phyloP scores from a whole-genome alignment of 1,139 yeast species.

The Blastobotrys arbuscula region DNA sequence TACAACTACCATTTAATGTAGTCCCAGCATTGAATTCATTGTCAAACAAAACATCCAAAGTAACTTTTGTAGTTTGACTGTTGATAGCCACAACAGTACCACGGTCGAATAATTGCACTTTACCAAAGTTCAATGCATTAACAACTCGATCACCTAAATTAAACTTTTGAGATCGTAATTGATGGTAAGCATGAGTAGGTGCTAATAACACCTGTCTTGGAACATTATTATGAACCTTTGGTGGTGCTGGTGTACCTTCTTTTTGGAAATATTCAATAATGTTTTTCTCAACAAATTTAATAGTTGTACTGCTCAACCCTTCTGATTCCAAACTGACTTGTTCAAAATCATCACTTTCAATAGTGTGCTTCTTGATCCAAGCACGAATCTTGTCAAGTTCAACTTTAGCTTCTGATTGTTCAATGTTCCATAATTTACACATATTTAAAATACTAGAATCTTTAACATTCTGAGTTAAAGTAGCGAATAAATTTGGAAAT shows the following conservation, averaged over 20 bases:
- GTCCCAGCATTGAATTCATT: constrained; percentile 77
- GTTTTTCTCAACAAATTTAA: constrained; percentile 61
- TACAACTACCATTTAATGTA: constrained; percentile 69
- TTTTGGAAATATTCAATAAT: constrained; percentile 41
- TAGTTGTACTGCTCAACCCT: constrained; percentile 62
- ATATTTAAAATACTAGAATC: constrained; percentile 40
- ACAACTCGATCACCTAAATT: constrained; percentile 85
- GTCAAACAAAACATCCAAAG: constrained; percentile 78
- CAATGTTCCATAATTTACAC: constrained; percentile 39
- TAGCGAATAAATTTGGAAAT: constrained; percentile 58
- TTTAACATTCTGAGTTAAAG: constrained; percentile 30
- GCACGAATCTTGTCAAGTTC: constrained; percentile 34
- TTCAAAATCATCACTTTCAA: constrained; percentile 47
- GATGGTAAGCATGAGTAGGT: constrained; percentile 67
- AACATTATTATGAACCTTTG: constrained; percentile 49
- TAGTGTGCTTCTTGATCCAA: constrained; percentile 42
- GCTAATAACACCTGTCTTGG: constrained; percentile 80
- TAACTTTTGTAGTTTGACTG: constrained; percentile 50
- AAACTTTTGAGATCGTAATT: constrained; percentile 70
- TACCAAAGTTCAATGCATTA: constrained; percentile 81
- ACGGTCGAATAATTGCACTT: constrained; percentile 78
- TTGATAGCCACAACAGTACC: constrained; percentile 88
- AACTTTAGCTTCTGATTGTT: constrained; percentile 40
- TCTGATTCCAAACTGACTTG: constrained; percentile 76
- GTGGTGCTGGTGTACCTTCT: constrained; percentile 17